Evolutionary conservation across 2,329 filamentous ascomycete species (phyloP).

Genomic region (Epichloe gansuensis): DNA sequence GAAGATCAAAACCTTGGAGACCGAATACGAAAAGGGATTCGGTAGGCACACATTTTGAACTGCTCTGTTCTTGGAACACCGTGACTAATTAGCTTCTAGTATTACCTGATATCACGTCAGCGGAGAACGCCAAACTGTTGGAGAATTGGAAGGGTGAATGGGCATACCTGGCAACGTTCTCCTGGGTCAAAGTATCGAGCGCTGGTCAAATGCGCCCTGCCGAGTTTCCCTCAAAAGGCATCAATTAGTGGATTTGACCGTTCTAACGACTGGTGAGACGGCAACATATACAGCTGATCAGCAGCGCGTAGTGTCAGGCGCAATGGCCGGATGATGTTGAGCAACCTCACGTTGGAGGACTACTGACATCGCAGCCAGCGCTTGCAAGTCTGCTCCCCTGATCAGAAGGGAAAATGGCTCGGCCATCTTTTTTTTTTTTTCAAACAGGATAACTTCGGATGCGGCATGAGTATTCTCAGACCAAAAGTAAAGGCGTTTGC

Average conservation of each 20-base stretch:
- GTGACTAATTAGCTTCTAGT: constrained; percentile 27
- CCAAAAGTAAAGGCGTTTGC: background rate
- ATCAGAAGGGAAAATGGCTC: background rate
- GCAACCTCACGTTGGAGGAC: background rate
- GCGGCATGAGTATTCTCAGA: background rate
- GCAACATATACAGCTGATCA: background rate
- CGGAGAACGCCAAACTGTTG: constrained; percentile 51
- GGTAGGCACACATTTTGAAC: constrained; percentile 35
- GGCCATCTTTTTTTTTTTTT: background rate
- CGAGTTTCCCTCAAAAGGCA: constrained; percentile 56
- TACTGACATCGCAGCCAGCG: background rate
- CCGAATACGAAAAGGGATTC: constrained; percentile 75
- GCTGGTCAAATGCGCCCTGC: constrained; percentile 53
- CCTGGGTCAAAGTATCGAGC: constrained; percentile 62
- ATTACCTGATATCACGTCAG: constrained; percentile 61
- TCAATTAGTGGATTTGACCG: constrained; percentile 9
- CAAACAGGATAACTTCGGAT: background rate
- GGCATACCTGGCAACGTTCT: constrained; percentile 62
- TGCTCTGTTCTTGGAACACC: background rate
- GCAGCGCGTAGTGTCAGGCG: background rate
- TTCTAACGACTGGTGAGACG: background rate
- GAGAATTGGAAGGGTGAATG: constrained; percentile 72
- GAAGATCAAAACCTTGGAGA: constrained; percentile 55
- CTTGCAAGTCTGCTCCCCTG: background rate
- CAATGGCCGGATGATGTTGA: background rate